These are phyloP conservation scores for Botrytis fabae DNA, from an alignment of 2,329 filamentous ascomycete species.

Conservation along the genomic window DNA sequence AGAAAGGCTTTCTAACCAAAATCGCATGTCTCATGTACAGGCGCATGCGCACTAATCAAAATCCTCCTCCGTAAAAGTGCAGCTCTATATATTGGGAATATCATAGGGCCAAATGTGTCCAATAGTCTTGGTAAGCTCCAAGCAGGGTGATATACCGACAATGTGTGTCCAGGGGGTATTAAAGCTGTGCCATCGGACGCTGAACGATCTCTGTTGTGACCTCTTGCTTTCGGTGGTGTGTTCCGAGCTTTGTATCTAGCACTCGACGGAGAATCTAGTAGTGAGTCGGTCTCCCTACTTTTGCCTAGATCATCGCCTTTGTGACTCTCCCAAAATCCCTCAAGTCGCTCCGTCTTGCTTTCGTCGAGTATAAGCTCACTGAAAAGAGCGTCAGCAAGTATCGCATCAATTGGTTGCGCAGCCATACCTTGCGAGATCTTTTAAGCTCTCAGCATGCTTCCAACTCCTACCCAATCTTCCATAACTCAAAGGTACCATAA, in stretches of 20 bases:
- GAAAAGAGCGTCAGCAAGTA: conserved; percentile 32
- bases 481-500: conserved; percentile 81
- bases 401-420: not conserved
- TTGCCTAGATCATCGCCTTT: conserved; percentile 41
- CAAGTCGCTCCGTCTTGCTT: conserved; percentile 62
- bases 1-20: conserved; percentile 62
- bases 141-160: conserved; percentile 82
- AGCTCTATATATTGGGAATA: conserved; percentile 88
- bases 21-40: conserved; percentile 82
- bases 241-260: conserved; percentile 47
- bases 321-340: conserved; percentile 77
- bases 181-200: conserved; percentile 62
- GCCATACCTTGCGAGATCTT: conserved; percentile 68
- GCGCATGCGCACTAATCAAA: conserved; percentile 80
- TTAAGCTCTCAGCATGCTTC: conserved; percentile 78
- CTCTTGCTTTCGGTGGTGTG: conserved; percentile 41
- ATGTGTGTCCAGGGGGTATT: conserved; percentile 60
- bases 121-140: conserved; percentile 77
- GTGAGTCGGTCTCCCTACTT: conserved; percentile 34
- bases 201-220: conserved; percentile 58
- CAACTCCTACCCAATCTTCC: conserved; percentile 85
- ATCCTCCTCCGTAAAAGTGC: conserved; percentile 86
- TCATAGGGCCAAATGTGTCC: conserved; percentile 82
- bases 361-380: conserved; percentile 65
- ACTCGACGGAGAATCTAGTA: conserved; percentile 43